Evolutionary conservation across 2,329 filamentous ascomycete species (phyloP), one percentile per base, ranked within the genome.

Genomic region (Colletotrichum paranaense): DNA sequence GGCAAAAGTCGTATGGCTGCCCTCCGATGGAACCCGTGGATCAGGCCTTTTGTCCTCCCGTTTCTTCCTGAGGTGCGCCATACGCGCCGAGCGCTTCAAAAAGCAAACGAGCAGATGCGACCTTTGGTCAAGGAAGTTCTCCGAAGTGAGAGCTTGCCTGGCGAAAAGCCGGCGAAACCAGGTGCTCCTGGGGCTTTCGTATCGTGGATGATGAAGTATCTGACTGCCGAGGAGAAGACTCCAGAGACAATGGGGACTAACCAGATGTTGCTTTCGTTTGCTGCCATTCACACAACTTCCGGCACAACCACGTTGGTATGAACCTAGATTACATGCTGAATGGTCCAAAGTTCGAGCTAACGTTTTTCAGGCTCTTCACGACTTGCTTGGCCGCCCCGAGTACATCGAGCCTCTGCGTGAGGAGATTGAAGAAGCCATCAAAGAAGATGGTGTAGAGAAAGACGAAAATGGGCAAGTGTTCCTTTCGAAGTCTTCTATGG

Each of bases 271-370:
- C 19, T 73, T 35, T 73, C 70, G 1, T 73, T 70, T 53, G 83
- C 81, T 5, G 83, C 84, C 7, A 84, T 86, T 28, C 84, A 86
- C 76, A 86, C 83, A 6, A 85, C 85, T 0, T 81, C 82, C 2
- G 59, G n/a, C 1, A 73, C 70, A 0, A 55, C 66, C 3, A 73
- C 70, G 0, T 56, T 64, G 9, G 81, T 84, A 62, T 60, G 79
- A 80, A n/a, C 1, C 19, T 8, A 0, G 6, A 35, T 35, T 35
- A 12, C 32, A 5, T 12, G 32, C 32, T 49, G 42, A 2, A 2
- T 19, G 19, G 1, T 78, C 79, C 4, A 22, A 7, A 8, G 22
- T 16, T 52, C 3, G 2, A 46, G 22, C 22, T 67, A 32, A 32
- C 1, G 12, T 5, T 3, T 24, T 0, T 9, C 79, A 85, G 32